Conservation (phyloP, 805 yeast species). For the Metschnikowia matae region DNA sequence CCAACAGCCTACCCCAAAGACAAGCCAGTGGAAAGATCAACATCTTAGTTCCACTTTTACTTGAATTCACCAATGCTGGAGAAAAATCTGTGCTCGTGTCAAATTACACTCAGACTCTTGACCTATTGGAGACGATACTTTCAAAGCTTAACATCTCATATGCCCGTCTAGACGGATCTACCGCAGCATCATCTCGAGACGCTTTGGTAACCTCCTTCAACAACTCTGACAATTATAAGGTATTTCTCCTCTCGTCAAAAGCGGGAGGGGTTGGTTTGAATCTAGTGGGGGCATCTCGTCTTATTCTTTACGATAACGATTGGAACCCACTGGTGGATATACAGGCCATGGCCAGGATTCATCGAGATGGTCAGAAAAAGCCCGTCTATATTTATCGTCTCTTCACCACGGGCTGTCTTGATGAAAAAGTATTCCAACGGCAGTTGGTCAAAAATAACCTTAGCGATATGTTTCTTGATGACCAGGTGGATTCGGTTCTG, state of each 20-base stretch:
- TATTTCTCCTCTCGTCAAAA: conserved; percentile 78
- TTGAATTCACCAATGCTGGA: conserved; percentile 37
- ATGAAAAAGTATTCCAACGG: conserved; percentile 90
- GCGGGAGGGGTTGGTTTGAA: conserved; percentile 95
- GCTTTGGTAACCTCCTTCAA: conserved; percentile 68
- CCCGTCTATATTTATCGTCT: conserved; percentile 81
- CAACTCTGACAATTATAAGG: conserved; percentile 36
- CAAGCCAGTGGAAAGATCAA: conserved; percentile 55
- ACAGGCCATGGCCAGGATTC: conserved; percentile 95
- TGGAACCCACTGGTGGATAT: conserved; percentile 95
- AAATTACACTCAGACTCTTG: conserved; percentile 83
- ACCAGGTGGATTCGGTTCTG: conserved; percentile 42
- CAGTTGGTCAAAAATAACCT: conserved; percentile 80
- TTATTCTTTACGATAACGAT: conserved; percentile 85
- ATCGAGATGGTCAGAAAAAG: conserved; percentile 83
- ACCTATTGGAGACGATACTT: conserved; percentile 61
- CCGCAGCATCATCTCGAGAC: conserved; percentile 64
- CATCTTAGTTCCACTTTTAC: conserved; percentile 53
- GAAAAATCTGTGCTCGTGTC: conserved; percentile 87
- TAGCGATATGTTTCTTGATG: conserved; percentile 62
- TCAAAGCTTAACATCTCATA: conserved; percentile 46
- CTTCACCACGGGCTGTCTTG: conserved; percentile 84
- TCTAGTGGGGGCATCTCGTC: conserved; percentile 82
- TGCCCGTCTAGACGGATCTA: conserved; percentile 78
- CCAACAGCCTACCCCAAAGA: conserved; percentile 16